These are phyloP conservation scores for Leccinum subfulvum DNA, from an alignment of 1,284 basidiomycete species.

Conservation along the genomic window DNA sequence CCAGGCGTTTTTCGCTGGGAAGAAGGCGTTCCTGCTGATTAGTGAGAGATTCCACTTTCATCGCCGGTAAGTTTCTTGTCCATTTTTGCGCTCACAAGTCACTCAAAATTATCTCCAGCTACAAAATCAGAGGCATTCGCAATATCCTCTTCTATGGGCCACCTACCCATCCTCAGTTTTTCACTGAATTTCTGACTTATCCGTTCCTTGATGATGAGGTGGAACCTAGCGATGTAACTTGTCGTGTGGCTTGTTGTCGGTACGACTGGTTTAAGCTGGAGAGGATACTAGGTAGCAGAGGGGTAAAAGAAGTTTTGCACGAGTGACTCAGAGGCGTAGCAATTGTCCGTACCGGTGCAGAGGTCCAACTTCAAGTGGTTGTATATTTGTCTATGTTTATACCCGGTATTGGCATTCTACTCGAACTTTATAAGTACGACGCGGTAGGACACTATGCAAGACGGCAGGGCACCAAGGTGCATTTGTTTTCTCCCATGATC, in stretches of 20 bases:
- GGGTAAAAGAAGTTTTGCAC: constrained; percentile 20
- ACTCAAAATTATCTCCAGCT: constrained; percentile 44
- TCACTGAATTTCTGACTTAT: constrained; percentile 83
- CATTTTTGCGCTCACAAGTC: constrained; percentile 4
- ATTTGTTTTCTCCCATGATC: neutral
- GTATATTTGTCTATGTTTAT: constrained; percentile 27
- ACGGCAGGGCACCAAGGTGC: constrained; percentile 55
- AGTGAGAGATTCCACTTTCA: constrained; percentile 99
- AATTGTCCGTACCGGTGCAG: neutral
- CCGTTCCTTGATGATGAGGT: constrained; percentile 83
- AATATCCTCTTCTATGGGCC: constrained; percentile 92
- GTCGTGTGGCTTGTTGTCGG: constrained; percentile 77
- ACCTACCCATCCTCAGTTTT: constrained; percentile 89
- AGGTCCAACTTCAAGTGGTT: neutral
- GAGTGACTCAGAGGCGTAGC: neutral
- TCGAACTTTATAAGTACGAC: constrained; percentile 1
- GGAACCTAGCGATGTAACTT: constrained; percentile 79
- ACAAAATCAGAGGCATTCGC: constrained; percentile 87
- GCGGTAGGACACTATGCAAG: constrained; percentile 41
- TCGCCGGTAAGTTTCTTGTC: constrained; percentile 57
- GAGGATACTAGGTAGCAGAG: constrained; percentile 52
- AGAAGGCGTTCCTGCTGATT: constrained; percentile 84
- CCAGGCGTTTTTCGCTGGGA: constrained; percentile 89
- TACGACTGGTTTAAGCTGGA: constrained; percentile 89
- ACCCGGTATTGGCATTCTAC: no score